Conservation (phyloP, 192 early-diverging fungal species). For the Thamnidium elegans region DNA sequence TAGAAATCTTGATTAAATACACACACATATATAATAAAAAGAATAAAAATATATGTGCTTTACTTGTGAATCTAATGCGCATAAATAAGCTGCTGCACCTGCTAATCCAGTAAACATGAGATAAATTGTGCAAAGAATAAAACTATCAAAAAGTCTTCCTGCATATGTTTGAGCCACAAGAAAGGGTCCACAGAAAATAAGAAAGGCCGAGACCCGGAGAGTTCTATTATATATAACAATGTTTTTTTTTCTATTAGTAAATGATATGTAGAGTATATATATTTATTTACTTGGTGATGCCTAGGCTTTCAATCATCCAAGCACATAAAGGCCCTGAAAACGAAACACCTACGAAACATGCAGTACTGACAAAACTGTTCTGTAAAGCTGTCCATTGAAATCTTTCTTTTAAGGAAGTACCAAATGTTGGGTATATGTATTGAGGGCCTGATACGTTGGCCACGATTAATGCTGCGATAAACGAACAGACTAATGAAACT, state of each 20-base stretch:
- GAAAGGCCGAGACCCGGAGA: constrained; percentile 4
- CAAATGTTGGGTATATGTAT: constrained; percentile 31
- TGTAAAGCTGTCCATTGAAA: constrained; percentile 28
- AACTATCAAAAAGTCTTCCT: constrained; percentile 13
- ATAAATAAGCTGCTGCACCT: constrained; percentile 25
- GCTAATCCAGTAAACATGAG: constrained; percentile 13
- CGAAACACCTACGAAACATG: constrained; percentile 26
- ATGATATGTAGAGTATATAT: neutral
- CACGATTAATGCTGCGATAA: constrained; percentile 22
- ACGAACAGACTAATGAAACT: neutral
- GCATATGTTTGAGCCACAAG: constrained; percentile 28
- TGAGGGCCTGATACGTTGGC: constrained; percentile 34
- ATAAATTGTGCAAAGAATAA: constrained; percentile 21
- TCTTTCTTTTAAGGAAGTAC: constrained; percentile 15
- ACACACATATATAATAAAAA: neutral
- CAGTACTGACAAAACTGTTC: constrained; percentile 33
- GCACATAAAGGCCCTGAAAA: constrained; percentile 31
- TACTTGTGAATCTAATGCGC: constrained; percentile 34
- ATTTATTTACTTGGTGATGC: constrained; percentile 3
- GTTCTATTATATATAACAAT: constrained; percentile 14
- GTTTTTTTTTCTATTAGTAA: neutral
- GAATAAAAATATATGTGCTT: neutral
- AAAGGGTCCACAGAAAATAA: constrained; percentile 19
- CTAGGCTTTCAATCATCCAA: constrained; percentile 24
- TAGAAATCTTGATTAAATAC: neutral